phyloP scores from a whole-genome alignment of 2,329 filamentous ascomycete species.

The Rosellinia necatrix region DNA sequence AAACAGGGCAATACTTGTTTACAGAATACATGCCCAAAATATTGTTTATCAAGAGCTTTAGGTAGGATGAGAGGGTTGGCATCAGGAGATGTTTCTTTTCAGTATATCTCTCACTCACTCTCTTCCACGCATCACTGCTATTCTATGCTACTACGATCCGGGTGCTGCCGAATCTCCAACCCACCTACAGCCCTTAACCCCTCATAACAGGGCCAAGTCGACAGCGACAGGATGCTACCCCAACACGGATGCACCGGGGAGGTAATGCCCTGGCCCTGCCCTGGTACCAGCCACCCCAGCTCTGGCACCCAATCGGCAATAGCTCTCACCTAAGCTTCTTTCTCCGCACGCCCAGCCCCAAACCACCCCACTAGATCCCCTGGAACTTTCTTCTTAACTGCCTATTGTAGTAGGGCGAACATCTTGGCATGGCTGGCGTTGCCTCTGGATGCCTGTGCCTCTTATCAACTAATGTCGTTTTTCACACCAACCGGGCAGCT shows the following conservation, averaged over 20 bases:
- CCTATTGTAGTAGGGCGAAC: slow-evolving; percentile 34
- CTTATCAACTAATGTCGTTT: neutral
- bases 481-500: slow-evolving; percentile 22
- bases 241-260: too few species aligned
- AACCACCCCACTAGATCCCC: too few species aligned
- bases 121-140: too few species aligned
- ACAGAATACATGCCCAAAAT: too few species aligned
- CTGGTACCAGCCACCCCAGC: too few species aligned
- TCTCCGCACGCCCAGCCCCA: slow-evolving; percentile 21
- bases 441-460: slow-evolving; percentile 2
- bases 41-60: too few species aligned
- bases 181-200: neutral
- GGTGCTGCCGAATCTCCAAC: neutral
- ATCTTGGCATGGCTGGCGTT: slow-evolving; percentile 22
- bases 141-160: neutral
- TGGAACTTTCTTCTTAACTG: slow-evolving; percentile 16
- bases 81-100: neutral
- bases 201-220: neutral
- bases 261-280: neutral
- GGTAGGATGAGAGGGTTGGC: too few species aligned
- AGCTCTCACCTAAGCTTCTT: slow-evolving; percentile 5
- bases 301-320: neutral
- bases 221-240: neutral
- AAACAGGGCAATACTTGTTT: too few species aligned
- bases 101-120: too few species aligned